Evolutionary conservation across 768 basidiomycete species (phyloP), one percentile per base, ranked within the genome.

Genomic region (Panaeolus papilionaceus): DNA sequence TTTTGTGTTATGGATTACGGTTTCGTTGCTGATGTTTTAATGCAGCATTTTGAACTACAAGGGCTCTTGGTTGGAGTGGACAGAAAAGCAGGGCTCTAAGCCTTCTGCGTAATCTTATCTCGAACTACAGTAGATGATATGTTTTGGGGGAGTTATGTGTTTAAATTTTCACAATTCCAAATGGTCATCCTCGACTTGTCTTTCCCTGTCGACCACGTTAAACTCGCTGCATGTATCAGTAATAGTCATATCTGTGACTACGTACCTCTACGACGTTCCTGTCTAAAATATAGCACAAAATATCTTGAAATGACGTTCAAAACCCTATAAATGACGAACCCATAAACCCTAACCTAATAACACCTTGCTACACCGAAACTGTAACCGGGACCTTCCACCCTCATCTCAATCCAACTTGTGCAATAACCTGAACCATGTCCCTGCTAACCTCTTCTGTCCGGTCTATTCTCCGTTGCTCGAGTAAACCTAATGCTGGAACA

Each of bases 21-120:
- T 45, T 42, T 64, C 33, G 4, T n/a, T 38, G 14, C 26, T 67
- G 33, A 67, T 65, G 51, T n/a, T 54, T 38, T 63, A 62, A 23
- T 26, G 4, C 61, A 91, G 89, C 64, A 74, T 89, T 62, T 76
- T 88, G 67, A 96, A 95, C 73, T 97, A 95, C 76, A 86, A 86
- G 70, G 95, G 95, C 9, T 94, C 92, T 20, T 97, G 94, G 93
- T 77, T 94, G 64, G 93, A 96, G 71, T 97, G 95, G 95, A 85
- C 86, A 12, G 81, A 81, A 75, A 89, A 81, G 70, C 82, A 82
- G 73, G 83, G 73, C 69, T 81, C 78, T 62, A 79, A 78, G 44
- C 61, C 49, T 65, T 39, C 40, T 18, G 44, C 23, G 44, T 69
- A 63, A 28, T 58, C 51, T 51, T 33, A 58, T 28, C 33, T 33